Conservation (phyloP, 2,329 filamentous ascomycete species). For the Sclerotinia borealis region DNA sequence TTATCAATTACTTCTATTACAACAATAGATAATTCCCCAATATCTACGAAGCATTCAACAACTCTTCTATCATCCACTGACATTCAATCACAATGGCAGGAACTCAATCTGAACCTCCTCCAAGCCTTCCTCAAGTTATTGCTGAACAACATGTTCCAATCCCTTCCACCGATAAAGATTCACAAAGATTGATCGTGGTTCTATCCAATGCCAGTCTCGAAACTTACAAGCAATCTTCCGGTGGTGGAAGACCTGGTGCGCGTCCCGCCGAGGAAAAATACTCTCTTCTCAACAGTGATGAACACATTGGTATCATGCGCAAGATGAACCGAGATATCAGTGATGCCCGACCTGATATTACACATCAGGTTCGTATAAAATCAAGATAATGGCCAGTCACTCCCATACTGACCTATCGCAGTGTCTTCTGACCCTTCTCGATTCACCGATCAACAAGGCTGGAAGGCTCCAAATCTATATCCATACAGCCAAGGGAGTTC, state of each 20-base stretch:
- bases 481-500: slow-evolving; percentile 90
- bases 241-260: slow-evolving; percentile 55
- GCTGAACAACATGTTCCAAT: slow-evolving; percentile 90
- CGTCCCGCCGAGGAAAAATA: slow-evolving; percentile 77
- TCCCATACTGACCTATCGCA: slow-evolving; percentile 37
- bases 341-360: slow-evolving; percentile 95
- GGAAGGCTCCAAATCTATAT: slow-evolving; percentile 98
- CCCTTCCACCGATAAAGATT: slow-evolving; percentile 78
- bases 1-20: slow-evolving; percentile 8
- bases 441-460: slow-evolving; percentile 98
- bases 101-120: slow-evolving; percentile 92
- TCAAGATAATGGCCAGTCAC: slow-evolving; percentile 19
- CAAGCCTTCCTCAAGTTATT: slow-evolving; percentile 82
- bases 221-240: slow-evolving; percentile 87
- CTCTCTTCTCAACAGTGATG: slow-evolving; percentile 94
- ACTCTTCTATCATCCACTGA: slow-evolving; percentile 20
- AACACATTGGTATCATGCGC: slow-evolving; percentile 98
- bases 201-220: slow-evolving; percentile 96
- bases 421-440: slow-evolving; percentile 94
- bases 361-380: slow-evolving; percentile 73
- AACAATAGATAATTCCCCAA: not conserved
- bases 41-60: slow-evolving; percentile 1
- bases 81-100: slow-evolving; percentile 44
- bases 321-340: slow-evolving; percentile 99
- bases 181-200: slow-evolving; percentile 87